Evolutionary conservation across 2,329 filamentous ascomycete species (phyloP).

Genomic region (Fusarium algeriense): DNA sequence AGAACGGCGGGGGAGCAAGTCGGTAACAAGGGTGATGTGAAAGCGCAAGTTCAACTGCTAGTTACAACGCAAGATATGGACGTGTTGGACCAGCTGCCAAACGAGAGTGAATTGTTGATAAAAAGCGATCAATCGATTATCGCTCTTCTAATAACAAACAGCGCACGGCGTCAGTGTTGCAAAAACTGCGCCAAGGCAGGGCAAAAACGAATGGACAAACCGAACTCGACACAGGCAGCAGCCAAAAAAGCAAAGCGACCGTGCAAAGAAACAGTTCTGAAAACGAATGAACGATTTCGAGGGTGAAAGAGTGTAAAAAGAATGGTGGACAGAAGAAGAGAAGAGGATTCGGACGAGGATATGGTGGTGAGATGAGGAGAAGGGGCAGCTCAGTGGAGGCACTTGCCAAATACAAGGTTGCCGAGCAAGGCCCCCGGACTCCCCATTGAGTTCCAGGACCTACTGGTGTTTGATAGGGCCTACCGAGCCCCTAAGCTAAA

Average conservation of each 20-base stretch:
- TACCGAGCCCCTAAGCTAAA: constrained; percentile 27
- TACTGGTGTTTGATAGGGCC: constrained; percentile 38
- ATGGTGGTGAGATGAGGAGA: constrained; percentile 31
- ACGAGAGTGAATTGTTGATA: constrained; percentile 24
- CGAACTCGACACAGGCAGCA: constrained; percentile 39
- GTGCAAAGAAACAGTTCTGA: constrained; percentile 40
- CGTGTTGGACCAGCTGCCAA: constrained; percentile 48
- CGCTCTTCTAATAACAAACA: constrained; percentile 12
- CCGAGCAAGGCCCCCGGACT: constrained; percentile 31
- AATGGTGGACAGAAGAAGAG: constrained; percentile 23
- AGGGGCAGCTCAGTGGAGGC: constrained; percentile 18
- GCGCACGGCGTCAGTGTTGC: constrained; percentile 37
- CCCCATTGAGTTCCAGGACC: constrained; percentile 20
- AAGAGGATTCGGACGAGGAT: constrained; percentile 25
- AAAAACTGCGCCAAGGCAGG: constrained; percentile 41
- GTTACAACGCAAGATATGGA: constrained; percentile 24
- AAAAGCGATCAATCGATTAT: constrained; percentile 31
- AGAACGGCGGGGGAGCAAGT: constrained; percentile 11
- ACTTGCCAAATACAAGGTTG: constrained; percentile 12
- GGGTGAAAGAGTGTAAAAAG: constrained; percentile 28
- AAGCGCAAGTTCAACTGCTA: constrained; percentile 21
- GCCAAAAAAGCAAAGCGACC: constrained; percentile 36
- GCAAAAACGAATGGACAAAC: constrained; percentile 49
- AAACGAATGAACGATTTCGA: constrained; percentile 24
- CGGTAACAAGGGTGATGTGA: constrained; percentile 22